These are phyloP conservation scores for Apiotrichum akiyoshidainum DNA, from an alignment of 1,284 basidiomycete genomes.

Conservation along the genomic window DNA sequence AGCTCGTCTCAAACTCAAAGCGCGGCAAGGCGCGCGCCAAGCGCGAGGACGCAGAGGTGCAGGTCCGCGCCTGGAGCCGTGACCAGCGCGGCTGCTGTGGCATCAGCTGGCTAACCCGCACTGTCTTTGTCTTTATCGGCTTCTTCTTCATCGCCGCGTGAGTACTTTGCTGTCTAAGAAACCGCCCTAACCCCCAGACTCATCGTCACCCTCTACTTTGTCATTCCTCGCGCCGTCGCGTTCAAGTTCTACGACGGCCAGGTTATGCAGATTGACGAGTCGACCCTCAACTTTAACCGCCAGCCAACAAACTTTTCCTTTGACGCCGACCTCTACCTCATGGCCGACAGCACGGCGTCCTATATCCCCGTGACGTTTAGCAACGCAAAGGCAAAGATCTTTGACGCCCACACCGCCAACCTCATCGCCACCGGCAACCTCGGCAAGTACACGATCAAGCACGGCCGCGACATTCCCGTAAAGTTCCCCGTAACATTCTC, in stretches of 20 bases:
- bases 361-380: conserved; percentile 71
- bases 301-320: conserved; percentile 81
- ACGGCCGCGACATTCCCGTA: conserved; percentile 62
- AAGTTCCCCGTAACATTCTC: conserved; percentile 72
- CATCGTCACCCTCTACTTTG: conserved; percentile 67
- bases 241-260: conserved; percentile 61
- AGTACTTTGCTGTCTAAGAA: conserved; percentile 43
- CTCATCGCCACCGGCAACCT: conserved; percentile 65
- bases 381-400: conserved; percentile 58
- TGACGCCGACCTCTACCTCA: conserved; percentile 66
- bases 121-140: conserved; percentile 62
- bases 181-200: conserved; percentile 55
- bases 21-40: conserved; percentile 62
- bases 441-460: conserved; percentile 59
- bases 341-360: conserved; percentile 67
- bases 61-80: conserved; percentile 67
- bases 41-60: conserved; percentile 57
- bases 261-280: conserved; percentile 62
- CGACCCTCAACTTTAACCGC: conserved; percentile 62
- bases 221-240: conserved; percentile 71
- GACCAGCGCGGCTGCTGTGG: conserved; percentile 73
- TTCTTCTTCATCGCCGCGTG: conserved; percentile 66
- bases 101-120: conserved; percentile 64
- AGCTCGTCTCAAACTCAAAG: conserved; percentile 70
- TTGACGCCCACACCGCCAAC: conserved; percentile 61